Conservation (phyloP, 73 alveolate species). For the Tetrahymena elliotti region DNA sequence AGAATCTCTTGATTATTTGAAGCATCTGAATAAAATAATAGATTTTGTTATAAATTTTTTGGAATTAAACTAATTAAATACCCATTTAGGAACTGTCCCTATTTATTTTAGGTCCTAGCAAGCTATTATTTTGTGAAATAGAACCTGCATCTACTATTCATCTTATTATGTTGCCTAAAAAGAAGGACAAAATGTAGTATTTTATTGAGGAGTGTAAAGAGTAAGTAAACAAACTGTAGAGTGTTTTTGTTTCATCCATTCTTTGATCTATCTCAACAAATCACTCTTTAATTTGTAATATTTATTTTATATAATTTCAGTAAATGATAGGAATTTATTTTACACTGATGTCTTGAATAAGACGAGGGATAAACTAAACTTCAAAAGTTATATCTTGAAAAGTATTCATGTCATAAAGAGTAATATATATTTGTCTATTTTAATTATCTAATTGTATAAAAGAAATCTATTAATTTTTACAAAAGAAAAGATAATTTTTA, state of each 20-base stretch:
- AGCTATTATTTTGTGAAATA: background rate
- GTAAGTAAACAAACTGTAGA: background rate
- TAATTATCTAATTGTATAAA: background rate
- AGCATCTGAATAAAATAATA: background rate
- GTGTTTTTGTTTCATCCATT: background rate
- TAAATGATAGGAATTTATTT: background rate
- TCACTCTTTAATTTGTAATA: background rate
- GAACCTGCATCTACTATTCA: background rate
- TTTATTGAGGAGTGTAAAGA: background rate
- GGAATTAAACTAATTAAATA: background rate
- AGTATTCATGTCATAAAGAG: background rate
- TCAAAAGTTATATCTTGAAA: background rate
- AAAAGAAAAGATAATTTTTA: no score
- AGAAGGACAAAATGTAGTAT: background rate
- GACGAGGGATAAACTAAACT: background rate
- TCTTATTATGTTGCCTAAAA: background rate
- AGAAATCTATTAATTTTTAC: no score
- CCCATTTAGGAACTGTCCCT: background rate
- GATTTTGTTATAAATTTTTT: background rate
- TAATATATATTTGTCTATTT: background rate
- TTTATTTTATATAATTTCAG: background rate
- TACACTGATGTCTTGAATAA: background rate
- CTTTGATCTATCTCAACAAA: background rate
- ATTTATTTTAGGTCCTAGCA: background rate
- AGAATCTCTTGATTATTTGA: background rate